Percentiles rank a stretch among this genome's conserved stretches.
Conservation (phyloP, 176 grass and related monocot species). For the Typha latifolia region DNA sequence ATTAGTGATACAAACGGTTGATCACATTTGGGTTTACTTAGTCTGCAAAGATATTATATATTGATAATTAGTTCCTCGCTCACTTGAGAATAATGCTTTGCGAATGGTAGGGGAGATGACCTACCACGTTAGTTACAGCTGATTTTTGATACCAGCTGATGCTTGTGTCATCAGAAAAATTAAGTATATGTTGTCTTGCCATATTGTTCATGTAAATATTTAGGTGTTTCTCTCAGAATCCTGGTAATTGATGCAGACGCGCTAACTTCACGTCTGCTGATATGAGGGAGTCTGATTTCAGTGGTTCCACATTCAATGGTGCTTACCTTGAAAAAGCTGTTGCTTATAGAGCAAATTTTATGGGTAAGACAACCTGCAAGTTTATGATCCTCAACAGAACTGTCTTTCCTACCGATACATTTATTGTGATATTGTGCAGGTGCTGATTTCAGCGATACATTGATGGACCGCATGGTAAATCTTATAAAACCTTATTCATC, state of each 20-base stretch:
- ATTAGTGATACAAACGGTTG: not conserved
- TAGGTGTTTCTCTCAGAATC: slow-evolving; percentile 7
- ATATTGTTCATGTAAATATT: slow-evolving; percentile 1
- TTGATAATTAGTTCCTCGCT: not conserved
- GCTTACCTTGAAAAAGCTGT: slow-evolving; percentile 98
- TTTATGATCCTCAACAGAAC: not conserved
- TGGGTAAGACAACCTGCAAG: slow-evolving; percentile 29
- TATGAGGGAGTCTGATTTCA: slow-evolving; percentile 91
- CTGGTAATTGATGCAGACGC: slow-evolving; percentile 34
- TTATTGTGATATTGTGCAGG: slow-evolving; percentile 44
- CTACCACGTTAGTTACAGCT: not conserved
- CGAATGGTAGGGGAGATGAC: not conserved
- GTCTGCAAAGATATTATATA: no score
- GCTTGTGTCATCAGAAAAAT: not conserved
- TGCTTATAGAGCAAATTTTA: slow-evolving; percentile 89
- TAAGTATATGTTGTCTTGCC: not conserved
- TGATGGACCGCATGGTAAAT: slow-evolving; percentile 95
- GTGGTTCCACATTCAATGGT: slow-evolving; percentile 95
- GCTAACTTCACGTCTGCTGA: slow-evolving; percentile 90
- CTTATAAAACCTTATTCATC: not conserved
- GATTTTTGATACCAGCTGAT: no score
- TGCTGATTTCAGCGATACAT: slow-evolving; percentile 88
- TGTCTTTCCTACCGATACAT: not conserved
- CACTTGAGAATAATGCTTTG: not conserved
- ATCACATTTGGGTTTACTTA: not conserved